Evolutionary conservation across 1,284 basidiomycete genomes (phyloP).

Genomic region (Irpex lacteus): DNA sequence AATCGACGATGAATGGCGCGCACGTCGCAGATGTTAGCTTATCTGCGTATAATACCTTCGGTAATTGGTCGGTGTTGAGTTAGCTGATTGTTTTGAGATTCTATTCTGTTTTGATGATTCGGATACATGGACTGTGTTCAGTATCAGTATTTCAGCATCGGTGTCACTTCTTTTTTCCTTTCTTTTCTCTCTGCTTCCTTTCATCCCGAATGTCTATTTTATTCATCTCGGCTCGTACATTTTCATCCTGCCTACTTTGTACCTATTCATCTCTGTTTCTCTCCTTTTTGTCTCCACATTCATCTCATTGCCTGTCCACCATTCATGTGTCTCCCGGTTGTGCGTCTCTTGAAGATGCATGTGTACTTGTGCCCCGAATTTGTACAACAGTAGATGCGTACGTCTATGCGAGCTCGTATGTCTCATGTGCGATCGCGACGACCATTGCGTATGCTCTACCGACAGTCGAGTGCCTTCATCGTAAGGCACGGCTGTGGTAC

Average conservation of each 20-base stretch:
- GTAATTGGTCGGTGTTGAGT: slow-evolving; percentile 14
- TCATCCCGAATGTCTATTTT: slow-evolving; percentile 10
- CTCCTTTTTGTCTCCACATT: slow-evolving; percentile 1
- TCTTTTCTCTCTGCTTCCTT: slow-evolving; percentile 16
- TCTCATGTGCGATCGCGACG: slow-evolving; percentile 1
- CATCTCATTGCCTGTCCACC: slow-evolving; percentile 2
- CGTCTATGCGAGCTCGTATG: slow-evolving; percentile 17
- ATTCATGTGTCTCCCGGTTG: slow-evolving; percentile 2
- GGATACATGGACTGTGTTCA: slow-evolving; percentile 12
- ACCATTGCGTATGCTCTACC: slow-evolving; percentile 5
- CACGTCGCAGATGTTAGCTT: not conserved
- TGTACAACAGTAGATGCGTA: slow-evolving; percentile 15
- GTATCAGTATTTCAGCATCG: slow-evolving; percentile 14
- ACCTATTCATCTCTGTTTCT: not conserved
- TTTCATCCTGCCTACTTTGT: slow-evolving; percentile 16
- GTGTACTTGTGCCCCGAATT: slow-evolving; percentile 15
- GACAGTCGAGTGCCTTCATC: not conserved
- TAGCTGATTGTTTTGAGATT: slow-evolving; percentile 7
- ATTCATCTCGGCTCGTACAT: not conserved
- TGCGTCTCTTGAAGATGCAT: slow-evolving; percentile 4
- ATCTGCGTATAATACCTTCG: slow-evolving; percentile 1
- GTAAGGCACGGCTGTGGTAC: not conserved
- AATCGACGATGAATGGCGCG: not conserved
- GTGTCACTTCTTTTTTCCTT: slow-evolving; percentile 20
- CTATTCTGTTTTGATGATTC: slow-evolving; percentile 10